Evolutionary conservation across 1,284 basidiomycete genomes (phyloP), one percentile per base, ranked within the genome.

Genomic region (Pholiota adiposa): DNA sequence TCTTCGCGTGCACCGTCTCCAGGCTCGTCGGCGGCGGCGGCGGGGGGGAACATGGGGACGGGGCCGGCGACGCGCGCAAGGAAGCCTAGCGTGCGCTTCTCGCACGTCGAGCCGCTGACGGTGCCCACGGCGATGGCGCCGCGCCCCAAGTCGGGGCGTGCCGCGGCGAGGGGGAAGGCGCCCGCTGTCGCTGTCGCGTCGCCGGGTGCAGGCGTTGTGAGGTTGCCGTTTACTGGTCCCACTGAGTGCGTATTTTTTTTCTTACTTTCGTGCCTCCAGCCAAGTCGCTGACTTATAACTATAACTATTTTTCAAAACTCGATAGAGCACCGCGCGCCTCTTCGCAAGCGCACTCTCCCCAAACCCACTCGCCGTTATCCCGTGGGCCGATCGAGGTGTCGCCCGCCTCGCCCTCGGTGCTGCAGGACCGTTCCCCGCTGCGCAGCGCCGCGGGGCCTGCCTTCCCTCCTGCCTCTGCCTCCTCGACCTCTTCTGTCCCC

Each of bases 41-140:
- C 11, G 29, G 29, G 29, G 29, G 29, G 29, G 29, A 31, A 31
- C 29, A 31, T 5, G 29, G 29, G 5, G 29, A 11, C 29, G 29
- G 29, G 29, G 29, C 5, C 29, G 11, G 29, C 5, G 29, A 31
- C 46, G 38, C 40, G 16, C 14, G 9, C 43, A 38, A 40, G 44
- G 8, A 59, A 54, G 23, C 58, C 43, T 18, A 48, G 51, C 23
- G 58, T 59, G 27, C 51, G 58, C 16, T 59, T 59, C 34, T 59
- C 58, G n/a, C 41, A 46, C 51, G 51, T 29, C 7, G 23, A 34
- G n/a, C n/a, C 36, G 9, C 18, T 34, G 41, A 31, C 23, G 27
- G 16, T 31, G n/a, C 40, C 19, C 12, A 2, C 6, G 40, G 38
- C 27, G 1, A 41, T 58, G 40, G 49, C 38, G 1, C 50, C 56